Evolutionary conservation across 1,284 basidiomycete genomes (phyloP), one percentile per base, ranked within the genome.

Genomic region (Apiotrichum sp.): DNA sequence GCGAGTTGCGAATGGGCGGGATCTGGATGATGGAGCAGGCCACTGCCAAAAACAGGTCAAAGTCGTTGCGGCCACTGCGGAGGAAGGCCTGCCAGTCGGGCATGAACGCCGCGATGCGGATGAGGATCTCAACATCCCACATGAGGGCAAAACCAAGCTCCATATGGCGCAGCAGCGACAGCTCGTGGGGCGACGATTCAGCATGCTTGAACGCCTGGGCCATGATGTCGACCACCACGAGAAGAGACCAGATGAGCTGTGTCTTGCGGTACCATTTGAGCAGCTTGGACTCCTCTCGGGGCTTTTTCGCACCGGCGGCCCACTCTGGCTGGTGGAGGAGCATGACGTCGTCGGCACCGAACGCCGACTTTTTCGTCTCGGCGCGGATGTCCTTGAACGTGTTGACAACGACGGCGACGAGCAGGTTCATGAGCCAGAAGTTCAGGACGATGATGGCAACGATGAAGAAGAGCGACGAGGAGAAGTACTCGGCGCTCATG

Each of bases 361-460:
- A 98, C 0, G 95, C 95, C 72, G 90, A 93, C 72, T 87, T 88
- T 72, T 88, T 85, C 2, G 93, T 98, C 65, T 90, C 86, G 6
- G 86, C 83, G 22, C 91, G 82, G 60, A 98, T 95, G 13, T 88
- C 89, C 29, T 86, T 86, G 73, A 98, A 98, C 0, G 90, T 92
- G 72, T 93, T 91, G 44, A 93, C 93, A 65, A 98, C 96, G 44
- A 98, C 93, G 34, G 93, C 95, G 57, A 98, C 91, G 72, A 97
- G 89, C 57, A 96, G 76, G 72, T 96, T 95, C 79, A 95, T 87
- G 55, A 97, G 79, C 90, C 91, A 95, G 70, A 93, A 89, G 73
- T 95, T 93, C 63, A 95, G 81, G 9, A 95, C 82, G 61, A 95
- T 78, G 59, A 93, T 79, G 56, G 86, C 86, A 53, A 87, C 76